Percentiles rank a stretch among this genome's conserved stretches.
phyloP scores from a whole-genome alignment of 345 rosid genomes.

The Euphorbia tirucalli region DNA sequence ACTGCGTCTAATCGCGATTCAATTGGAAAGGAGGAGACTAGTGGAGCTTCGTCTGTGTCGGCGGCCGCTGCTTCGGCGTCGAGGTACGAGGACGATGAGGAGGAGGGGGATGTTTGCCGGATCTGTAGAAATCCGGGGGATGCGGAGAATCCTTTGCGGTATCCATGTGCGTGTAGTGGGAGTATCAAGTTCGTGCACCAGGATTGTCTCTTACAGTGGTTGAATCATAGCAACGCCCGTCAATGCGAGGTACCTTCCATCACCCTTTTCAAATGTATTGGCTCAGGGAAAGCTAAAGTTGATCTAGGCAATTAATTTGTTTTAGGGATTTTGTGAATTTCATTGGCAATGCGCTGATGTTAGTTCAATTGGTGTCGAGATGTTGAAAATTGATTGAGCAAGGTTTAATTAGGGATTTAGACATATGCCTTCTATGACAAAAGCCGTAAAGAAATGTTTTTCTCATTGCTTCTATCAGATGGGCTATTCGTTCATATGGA shows the following conservation, averaged over 20 bases:
- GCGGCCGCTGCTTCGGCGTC: conserved; percentile 22
- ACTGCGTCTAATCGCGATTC: conserved; percentile 15
- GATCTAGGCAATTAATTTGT: neutral
- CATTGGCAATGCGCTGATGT: neutral
- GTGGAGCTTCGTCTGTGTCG: conserved; percentile 12
- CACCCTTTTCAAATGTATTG: neutral
- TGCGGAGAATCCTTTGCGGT: conserved; percentile 78
- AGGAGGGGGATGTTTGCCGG: conserved; percentile 96
- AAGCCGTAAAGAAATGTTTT: neutral
- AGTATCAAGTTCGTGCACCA: conserved; percentile 98
- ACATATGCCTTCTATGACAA: neutral
- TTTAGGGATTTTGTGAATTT: conserved; percentile 5
- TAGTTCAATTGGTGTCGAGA: neutral
- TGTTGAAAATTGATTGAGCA: conserved; percentile 5
- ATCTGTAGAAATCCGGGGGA: conserved; percentile 99
- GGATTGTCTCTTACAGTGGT: conserved; percentile 99
- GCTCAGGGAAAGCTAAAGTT: neutral
- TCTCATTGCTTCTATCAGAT: neutral
- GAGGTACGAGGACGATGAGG: conserved; percentile 67
- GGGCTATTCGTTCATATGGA: neutral
- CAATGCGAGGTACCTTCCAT: conserved; percentile 80
- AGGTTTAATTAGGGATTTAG: conserved; percentile 3
- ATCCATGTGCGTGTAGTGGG: conserved; percentile 98
- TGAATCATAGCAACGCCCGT: conserved; percentile 96
- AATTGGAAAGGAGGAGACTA: conserved; percentile 21